A percentile compares a stretch with the other conserved stretches of the same genome.
Conservation (phyloP, 371 early-diverging fungal genomes). For the Coemansia sp. region DNA sequence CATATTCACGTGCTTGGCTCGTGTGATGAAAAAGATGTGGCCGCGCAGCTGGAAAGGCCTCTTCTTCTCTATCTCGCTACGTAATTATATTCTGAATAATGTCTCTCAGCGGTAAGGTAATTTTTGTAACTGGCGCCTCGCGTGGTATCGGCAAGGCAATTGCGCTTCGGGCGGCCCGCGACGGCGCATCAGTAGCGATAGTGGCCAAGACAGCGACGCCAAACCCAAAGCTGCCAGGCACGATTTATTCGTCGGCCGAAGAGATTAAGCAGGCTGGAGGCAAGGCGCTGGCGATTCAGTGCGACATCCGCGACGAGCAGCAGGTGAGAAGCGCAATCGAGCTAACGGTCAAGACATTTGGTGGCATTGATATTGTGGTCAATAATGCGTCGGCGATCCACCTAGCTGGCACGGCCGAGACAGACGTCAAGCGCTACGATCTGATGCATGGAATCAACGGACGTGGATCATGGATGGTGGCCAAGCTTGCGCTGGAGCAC, state of each 20-base stretch:
- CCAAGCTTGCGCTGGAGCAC: conserved; percentile 69
- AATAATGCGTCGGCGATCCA: conserved; percentile 77
- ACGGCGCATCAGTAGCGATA: conserved; percentile 71
- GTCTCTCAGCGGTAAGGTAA: conserved; percentile 59
- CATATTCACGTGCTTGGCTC: neutral
- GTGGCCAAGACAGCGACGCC: conserved; percentile 80
- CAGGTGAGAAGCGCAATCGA: conserved; percentile 66
- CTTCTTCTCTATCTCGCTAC: neutral
- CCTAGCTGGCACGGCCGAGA: conserved; percentile 62
- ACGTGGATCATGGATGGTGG: conserved; percentile 77
- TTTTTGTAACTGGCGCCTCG: conserved; percentile 73
- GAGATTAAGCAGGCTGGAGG: conserved; percentile 74
- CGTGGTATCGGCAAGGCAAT: conserved; percentile 77
- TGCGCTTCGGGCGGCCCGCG: conserved; percentile 66
- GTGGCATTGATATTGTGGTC: conserved; percentile 77
- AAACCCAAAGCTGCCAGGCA: conserved; percentile 77
- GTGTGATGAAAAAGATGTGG: neutral
- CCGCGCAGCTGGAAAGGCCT: neutral
- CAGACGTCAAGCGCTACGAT: conserved; percentile 70
- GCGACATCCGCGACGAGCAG: conserved; percentile 78
- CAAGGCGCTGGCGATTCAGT: conserved; percentile 69
- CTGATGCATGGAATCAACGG: conserved; percentile 80
- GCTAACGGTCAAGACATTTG: conserved; percentile 64
- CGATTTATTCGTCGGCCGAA: conserved; percentile 73
- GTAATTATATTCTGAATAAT: conserved; percentile 3